phyloP scores from a whole-genome alignment of 768 basidiomycete genomes.

The Cubamyces lactineus region DNA sequence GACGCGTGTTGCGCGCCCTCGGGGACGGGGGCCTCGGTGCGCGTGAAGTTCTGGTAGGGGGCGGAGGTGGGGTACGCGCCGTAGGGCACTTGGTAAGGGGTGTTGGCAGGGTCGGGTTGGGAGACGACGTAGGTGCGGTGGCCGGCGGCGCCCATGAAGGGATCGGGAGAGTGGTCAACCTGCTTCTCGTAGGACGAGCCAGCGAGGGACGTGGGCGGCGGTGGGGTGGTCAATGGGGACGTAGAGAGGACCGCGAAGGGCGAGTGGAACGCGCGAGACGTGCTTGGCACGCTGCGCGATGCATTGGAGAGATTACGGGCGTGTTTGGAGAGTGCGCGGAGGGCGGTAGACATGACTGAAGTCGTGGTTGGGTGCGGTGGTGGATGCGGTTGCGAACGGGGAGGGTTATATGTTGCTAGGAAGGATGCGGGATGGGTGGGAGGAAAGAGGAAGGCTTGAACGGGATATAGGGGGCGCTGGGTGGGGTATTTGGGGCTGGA shows the following conservation, averaged over 20 bases:
- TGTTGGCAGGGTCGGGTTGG: slow-evolving; percentile 64
- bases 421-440: background rate
- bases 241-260: slow-evolving; percentile 57
- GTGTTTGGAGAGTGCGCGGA: slow-evolving; percentile 35
- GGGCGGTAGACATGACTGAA: slow-evolving; percentile 35
- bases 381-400: slow-evolving; percentile 6
- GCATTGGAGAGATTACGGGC: slow-evolving; percentile 35
- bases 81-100: slow-evolving; percentile 69
- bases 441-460: background rate
- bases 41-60: slow-evolving; percentile 45
- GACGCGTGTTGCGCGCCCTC: slow-evolving; percentile 42
- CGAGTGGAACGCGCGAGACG: slow-evolving; percentile 63
- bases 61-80: slow-evolving; percentile 53
- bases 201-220: slow-evolving; percentile 30
- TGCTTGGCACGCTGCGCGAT: slow-evolving; percentile 27
- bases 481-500: slow-evolving; percentile 20
- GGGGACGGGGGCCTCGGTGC: slow-evolving; percentile 45
- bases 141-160: slow-evolving; percentile 46
- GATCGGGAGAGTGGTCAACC: slow-evolving; percentile 53
- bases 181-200: slow-evolving; percentile 63
- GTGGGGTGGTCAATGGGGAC: slow-evolving; percentile 38
- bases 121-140: slow-evolving; percentile 74
- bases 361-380: slow-evolving; percentile 15
- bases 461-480: slow-evolving; percentile 1
- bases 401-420: background rate